Percentiles rank a stretch among this genome's conserved stretches.
These are phyloP conservation scores for Cotoneaster glaucophyllus DNA, from an alignment of 306 rosid genomes.

Conservation along the genomic window DNA sequence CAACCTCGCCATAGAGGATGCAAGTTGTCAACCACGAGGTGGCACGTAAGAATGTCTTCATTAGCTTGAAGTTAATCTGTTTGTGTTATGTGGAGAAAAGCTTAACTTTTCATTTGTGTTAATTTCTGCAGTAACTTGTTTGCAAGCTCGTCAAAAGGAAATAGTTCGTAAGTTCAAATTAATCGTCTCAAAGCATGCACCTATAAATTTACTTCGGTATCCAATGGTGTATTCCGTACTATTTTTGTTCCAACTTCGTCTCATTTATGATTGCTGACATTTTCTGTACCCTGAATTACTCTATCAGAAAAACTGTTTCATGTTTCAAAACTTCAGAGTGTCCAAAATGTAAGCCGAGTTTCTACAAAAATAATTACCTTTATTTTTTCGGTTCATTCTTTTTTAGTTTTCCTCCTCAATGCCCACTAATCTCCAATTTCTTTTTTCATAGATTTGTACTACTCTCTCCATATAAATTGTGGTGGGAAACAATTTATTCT, in stretches of 20 bases:
- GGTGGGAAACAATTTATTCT: slow-evolving; percentile 36
- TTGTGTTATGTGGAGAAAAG: neutral
- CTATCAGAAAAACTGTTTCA: slow-evolving; percentile 36
- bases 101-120: neutral
- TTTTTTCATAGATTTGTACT: slow-evolving; percentile 24
- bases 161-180: slow-evolving; percentile 42
- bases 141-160: slow-evolving; percentile 36
- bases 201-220: neutral
- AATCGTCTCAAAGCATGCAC: neutral
- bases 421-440: neutral
- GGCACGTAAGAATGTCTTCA: slow-evolving; percentile 37
- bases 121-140: slow-evolving; percentile 46
- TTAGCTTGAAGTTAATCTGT: neutral
- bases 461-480: slow-evolving; percentile 54
- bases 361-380: neutral
- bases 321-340: slow-evolving; percentile 36
- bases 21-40: slow-evolving; percentile 33
- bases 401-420: neutral
- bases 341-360: slow-evolving; percentile 32
- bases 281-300: slow-evolving; percentile 11
- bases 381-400: neutral
- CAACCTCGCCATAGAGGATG: slow-evolving; percentile 30
- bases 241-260: neutral
- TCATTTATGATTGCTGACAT: slow-evolving; percentile 14
- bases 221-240: neutral